Evolutionary conservation across 768 basidiomycete genomes (phyloP).

Genomic region (Russula abietina): DNA sequence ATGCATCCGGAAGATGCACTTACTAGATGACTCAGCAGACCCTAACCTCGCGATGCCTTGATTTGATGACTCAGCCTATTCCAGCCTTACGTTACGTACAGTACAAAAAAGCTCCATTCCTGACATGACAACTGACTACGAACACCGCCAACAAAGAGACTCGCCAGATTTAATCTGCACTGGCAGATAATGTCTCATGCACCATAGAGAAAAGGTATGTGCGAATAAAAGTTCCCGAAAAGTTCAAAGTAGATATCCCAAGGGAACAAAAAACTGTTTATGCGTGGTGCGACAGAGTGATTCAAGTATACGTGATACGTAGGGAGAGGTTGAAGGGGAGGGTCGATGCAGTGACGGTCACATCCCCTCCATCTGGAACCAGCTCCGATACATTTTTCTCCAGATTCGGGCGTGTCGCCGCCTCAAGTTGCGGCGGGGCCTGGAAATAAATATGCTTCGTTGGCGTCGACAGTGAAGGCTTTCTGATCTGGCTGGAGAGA

Average conservation of each 20-base stretch:
- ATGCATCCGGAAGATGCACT: too few species aligned
- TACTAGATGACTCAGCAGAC: slow-evolving; percentile 11
- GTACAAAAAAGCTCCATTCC: too few species aligned
- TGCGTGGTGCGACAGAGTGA: background rate
- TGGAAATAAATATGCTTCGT: slow-evolving; percentile 84
- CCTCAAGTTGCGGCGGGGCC: slow-evolving; percentile 86
- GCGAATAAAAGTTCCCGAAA: background rate
- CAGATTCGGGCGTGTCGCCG: slow-evolving; percentile 85
- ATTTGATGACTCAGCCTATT: too few species aligned
- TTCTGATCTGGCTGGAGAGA: slow-evolving; percentile 82
- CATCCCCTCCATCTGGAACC: slow-evolving; percentile 65
- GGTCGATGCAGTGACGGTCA: slow-evolving; percentile 82
- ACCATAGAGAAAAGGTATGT: background rate
- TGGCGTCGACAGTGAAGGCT: slow-evolving; percentile 80
- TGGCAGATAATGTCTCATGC: background rate
- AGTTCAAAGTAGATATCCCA: background rate
- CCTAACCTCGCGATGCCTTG: too few species aligned
- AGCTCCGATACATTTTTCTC: slow-evolving; percentile 81
- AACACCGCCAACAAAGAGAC: background rate
- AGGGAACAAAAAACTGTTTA: background rate
- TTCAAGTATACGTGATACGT: slow-evolving; percentile 49
- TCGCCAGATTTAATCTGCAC: background rate
- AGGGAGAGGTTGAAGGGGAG: slow-evolving; percentile 83
- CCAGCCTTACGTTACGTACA: too few species aligned
- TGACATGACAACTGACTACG: background rate